These are phyloP conservation scores for Lipomyces starkeyi DNA, from an alignment of 805 yeast genomes.

Conservation along the genomic window DNA sequence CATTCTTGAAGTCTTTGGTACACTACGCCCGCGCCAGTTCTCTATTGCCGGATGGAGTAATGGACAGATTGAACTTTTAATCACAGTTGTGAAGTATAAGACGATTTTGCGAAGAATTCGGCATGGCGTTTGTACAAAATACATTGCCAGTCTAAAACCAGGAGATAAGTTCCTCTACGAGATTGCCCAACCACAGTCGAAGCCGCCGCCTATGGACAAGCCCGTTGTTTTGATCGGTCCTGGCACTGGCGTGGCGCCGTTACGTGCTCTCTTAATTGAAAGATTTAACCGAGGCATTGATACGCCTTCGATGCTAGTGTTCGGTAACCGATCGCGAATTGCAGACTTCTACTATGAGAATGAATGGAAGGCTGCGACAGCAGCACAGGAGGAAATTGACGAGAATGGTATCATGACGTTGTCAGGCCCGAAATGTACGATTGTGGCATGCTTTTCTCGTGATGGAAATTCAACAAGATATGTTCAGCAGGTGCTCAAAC, in stretches of 20 bases:
- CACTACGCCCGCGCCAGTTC: slow-evolving; percentile 78
- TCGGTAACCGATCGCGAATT: slow-evolving; percentile 70
- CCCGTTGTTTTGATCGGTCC: slow-evolving; percentile 83
- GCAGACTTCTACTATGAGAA: slow-evolving; percentile 73
- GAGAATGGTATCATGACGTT: slow-evolving; percentile 13
- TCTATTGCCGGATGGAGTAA: slow-evolving; percentile 69
- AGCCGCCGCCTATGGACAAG: slow-evolving; percentile 50
- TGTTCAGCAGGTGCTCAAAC: slow-evolving; percentile 23
- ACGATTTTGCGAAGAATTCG: slow-evolving; percentile 79
- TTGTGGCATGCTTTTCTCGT: slow-evolving; percentile 50
- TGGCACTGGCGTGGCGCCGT: slow-evolving; percentile 97
- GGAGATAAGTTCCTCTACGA: slow-evolving; percentile 62
- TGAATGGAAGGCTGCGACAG: slow-evolving; percentile 54
- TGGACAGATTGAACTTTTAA: slow-evolving; percentile 62
- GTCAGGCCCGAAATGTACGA: not conserved
- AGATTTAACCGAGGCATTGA: slow-evolving; percentile 29
- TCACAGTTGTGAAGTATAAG: slow-evolving; percentile 85
- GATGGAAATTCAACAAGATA: slow-evolving; percentile 40
- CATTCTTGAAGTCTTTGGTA: slow-evolving; percentile 77
- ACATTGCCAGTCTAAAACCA: slow-evolving; percentile 59
- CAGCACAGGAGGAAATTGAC: slow-evolving; percentile 44
- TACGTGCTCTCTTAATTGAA: slow-evolving; percentile 66
- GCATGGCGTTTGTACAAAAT: slow-evolving; percentile 81
- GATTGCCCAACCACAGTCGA: slow-evolving; percentile 47
- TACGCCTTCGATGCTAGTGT: slow-evolving; percentile 60